Evolutionary conservation across 2,329 filamentous ascomycete genomes (phyloP).

Genomic region (Ophiocordyceps camponoti-leonardi): DNA sequence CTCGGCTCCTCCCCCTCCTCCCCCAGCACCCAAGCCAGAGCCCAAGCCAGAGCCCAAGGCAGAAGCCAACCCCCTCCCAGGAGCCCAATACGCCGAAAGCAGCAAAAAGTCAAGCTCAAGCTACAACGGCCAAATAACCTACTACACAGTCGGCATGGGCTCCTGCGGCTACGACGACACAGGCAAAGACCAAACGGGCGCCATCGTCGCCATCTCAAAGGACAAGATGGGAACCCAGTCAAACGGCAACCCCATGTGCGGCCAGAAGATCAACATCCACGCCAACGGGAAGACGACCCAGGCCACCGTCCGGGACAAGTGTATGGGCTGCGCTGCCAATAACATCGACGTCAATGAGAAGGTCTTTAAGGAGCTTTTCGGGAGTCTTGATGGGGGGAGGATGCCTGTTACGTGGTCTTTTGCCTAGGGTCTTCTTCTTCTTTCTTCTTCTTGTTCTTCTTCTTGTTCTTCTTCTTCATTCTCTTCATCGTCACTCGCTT

Average conservation of each 20-base stretch:
- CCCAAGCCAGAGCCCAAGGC: neutral
- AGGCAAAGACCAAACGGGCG: constrained; percentile 32
- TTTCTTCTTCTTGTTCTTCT: neutral
- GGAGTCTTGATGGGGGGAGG: constrained; percentile 25
- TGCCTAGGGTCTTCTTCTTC: constrained; percentile 8
- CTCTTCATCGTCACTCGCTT: no score
- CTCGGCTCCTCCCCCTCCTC: constrained; percentile 3
- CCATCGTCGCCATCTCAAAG: constrained; percentile 53
- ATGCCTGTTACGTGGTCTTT: constrained; percentile 27
- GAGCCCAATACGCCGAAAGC: neutral
- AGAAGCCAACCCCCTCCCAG: constrained; percentile 1
- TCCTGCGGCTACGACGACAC: constrained; percentile 48
- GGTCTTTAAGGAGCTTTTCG: constrained; percentile 36
- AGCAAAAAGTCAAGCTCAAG: constrained; percentile 1
- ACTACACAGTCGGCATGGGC: constrained; percentile 52
- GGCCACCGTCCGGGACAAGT: constrained; percentile 57
- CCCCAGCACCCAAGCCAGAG: constrained; percentile 1
- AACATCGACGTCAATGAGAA: constrained; percentile 45
- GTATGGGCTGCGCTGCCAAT: constrained; percentile 42
- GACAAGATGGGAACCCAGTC: constrained; percentile 44
- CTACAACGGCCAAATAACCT: constrained; percentile 49
- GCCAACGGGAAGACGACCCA: constrained; percentile 38
- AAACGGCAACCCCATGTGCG: constrained; percentile 56
- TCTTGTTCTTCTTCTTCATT: neutral
- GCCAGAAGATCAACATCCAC: constrained; percentile 46